These are phyloP conservation scores for Meripilus lineatus DNA, from an alignment of 1,284 basidiomycete species.

Conservation along the genomic window DNA sequence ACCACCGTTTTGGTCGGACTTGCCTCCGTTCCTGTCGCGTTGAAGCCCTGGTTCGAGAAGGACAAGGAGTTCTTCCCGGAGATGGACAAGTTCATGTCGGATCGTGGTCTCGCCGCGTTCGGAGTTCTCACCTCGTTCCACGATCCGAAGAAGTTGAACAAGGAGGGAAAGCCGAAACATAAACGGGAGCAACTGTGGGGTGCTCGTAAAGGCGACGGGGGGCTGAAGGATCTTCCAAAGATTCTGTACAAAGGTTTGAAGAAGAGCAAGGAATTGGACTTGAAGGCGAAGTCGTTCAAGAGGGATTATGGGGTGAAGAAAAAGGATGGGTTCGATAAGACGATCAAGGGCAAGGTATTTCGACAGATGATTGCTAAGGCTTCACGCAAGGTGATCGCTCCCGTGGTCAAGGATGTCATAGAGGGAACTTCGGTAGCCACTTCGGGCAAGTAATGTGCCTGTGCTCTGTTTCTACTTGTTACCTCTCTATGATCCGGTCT, in stretches of 20 bases:
- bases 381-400: slow-evolving; percentile 80
- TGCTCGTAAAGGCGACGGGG: slow-evolving; percentile 32
- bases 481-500: too few species aligned
- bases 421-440: slow-evolving; percentile 22
- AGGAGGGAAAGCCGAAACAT: slow-evolving; percentile 54
- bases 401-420: slow-evolving; percentile 54
- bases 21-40: slow-evolving; percentile 71
- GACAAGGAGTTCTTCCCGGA: slow-evolving; percentile 40
- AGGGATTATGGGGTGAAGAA: slow-evolving; percentile 27
- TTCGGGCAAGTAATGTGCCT: too few species aligned
- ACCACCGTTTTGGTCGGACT: slow-evolving; percentile 54
- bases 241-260: slow-evolving; percentile 56
- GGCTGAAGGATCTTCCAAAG: slow-evolving; percentile 30
- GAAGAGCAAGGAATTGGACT: slow-evolving; percentile 41
- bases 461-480: too few species aligned
- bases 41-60: slow-evolving; percentile 48
- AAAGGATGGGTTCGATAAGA: slow-evolving; percentile 23
- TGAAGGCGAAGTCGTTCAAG: slow-evolving; percentile 38
- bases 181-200: slow-evolving; percentile 69
- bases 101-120: slow-evolving; percentile 58
- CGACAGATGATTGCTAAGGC: slow-evolving; percentile 71
- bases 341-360: slow-evolving; percentile 48
- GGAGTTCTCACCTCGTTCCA: slow-evolving; percentile 76
- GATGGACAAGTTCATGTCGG: slow-evolving; percentile 59
- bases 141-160: slow-evolving; percentile 34